These are phyloP conservation scores for Nematocida ironsii DNA, from an alignment of 371 early-diverging fungal species.

Conservation along the genomic window DNA sequence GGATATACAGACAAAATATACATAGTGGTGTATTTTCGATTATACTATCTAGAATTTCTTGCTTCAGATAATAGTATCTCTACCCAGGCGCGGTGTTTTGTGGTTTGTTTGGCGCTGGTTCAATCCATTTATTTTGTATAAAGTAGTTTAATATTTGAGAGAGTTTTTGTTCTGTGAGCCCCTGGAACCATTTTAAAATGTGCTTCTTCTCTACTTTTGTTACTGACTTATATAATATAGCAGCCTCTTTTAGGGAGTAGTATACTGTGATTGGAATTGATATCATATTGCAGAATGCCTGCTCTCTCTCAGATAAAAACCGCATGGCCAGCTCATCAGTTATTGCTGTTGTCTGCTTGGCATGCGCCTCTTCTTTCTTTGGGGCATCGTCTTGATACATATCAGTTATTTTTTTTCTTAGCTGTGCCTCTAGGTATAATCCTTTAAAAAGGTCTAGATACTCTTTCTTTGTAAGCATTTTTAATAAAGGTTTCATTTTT, in stretches of 20 bases:
- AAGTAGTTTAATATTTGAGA: constrained; percentile 34
- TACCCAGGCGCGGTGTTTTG: neutral
- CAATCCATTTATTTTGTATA: constrained; percentile 42
- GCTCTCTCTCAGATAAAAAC: constrained; percentile 15
- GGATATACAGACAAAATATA: too few relatives aligned
- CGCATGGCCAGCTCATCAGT: constrained; percentile 9
- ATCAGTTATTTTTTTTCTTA: constrained; percentile 36
- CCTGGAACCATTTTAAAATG: constrained; percentile 33
- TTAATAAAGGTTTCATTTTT: constrained; percentile 50
- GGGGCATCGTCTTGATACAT: constrained; percentile 7
- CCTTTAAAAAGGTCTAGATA: constrained; percentile 32
- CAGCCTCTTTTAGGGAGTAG: constrained; percentile 32
- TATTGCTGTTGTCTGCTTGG: neutral
- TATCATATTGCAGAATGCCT: constrained; percentile 23
- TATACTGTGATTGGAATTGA: constrained; percentile 15
- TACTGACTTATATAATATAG: constrained; percentile 12
- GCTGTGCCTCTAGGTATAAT: constrained; percentile 26
- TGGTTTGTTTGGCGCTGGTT: neutral
- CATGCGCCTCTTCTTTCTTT: neutral
- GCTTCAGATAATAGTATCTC: neutral
- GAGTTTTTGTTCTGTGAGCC: constrained; percentile 48
- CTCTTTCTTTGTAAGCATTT: constrained; percentile 38
- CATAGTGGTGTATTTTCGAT: too few relatives aligned
- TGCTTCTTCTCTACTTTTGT: constrained; percentile 23
- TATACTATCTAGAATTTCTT: too few relatives aligned